phyloP scores from a whole-genome alignment of 2,329 filamentous ascomycete genomes.

The Microdochium nivale region DNA sequence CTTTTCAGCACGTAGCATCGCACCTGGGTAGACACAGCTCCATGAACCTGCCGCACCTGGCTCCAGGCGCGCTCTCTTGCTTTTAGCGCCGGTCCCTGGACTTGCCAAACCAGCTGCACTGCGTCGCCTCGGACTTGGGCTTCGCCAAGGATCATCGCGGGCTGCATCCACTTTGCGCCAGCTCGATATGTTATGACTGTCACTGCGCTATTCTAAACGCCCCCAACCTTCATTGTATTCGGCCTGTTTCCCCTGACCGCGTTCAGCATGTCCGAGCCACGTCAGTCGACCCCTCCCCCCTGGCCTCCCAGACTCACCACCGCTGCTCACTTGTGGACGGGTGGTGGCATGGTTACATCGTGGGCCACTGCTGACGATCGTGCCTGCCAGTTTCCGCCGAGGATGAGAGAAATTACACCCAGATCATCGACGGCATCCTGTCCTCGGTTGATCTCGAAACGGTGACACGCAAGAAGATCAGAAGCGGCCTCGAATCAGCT shows the following conservation, averaged over 20 bases:
- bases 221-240: neutral
- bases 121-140: neutral
- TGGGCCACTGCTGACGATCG: neutral
- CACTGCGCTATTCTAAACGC: neutral
- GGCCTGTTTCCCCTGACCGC: neutral
- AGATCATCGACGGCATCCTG: constrained; percentile 52
- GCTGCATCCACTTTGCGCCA: neutral
- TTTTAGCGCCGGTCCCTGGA: neutral
- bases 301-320: neutral
- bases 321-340: neutral
- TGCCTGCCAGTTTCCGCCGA: constrained; percentile 35
- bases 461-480: constrained; percentile 56
- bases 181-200: neutral
- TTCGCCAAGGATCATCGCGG: neutral
- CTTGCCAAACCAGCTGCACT: neutral
- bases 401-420: constrained; percentile 43
- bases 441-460: constrained; percentile 49
- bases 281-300: neutral
- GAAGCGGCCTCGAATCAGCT: constrained; percentile 44
- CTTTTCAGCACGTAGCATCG: no score
- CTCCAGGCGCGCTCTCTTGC: no score
- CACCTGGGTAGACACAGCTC: no score
- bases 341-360: neutral
- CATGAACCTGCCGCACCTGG: no score
- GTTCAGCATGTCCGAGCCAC: neutral